phyloP scores from a whole-genome alignment of 2,329 filamentous ascomycete species.

The Trichoderma gracile region DNA sequence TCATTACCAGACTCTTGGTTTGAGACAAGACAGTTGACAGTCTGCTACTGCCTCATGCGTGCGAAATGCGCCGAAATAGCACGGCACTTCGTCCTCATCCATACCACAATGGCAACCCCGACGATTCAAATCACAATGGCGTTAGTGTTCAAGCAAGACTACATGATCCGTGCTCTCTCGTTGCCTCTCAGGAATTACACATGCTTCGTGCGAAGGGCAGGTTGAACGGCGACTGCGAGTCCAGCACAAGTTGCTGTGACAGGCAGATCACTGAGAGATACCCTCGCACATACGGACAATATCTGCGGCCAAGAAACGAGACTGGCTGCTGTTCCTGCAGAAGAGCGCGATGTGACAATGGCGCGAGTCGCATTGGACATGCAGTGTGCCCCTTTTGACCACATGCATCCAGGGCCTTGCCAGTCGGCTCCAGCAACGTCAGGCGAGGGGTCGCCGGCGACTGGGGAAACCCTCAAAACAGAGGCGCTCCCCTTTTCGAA shows the following conservation, averaged over 20 bases:
- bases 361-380: slow-evolving; percentile 13
- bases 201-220: too few relatives aligned
- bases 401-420: not conserved
- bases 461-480: slow-evolving; percentile 12
- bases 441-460: slow-evolving; percentile 10
- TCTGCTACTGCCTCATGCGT: not conserved
- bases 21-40: not conserved
- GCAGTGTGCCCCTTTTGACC: slow-evolving; percentile 24
- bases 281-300: not conserved
- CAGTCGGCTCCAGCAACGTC: not conserved
- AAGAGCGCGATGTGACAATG: slow-evolving; percentile 26
- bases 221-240: not conserved
- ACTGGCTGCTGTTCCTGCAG: slow-evolving; percentile 28
- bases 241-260: not conserved
- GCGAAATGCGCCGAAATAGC: not conserved
- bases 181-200: not conserved
- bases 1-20: not conserved
- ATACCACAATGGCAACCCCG: not conserved
- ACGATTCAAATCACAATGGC: not conserved
- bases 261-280: not conserved
- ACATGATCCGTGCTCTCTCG: not conserved
- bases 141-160: not conserved
- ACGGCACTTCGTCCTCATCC: not conserved
- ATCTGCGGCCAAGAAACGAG: not conserved
- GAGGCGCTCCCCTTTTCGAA: slow-evolving; percentile 19